A percentile compares a stretch with the other conserved stretches of the same genome.
These are phyloP conservation scores for Hanseniaspora jakobsenii DNA, from an alignment of 805 yeast species.

Conservation along the genomic window DNA sequence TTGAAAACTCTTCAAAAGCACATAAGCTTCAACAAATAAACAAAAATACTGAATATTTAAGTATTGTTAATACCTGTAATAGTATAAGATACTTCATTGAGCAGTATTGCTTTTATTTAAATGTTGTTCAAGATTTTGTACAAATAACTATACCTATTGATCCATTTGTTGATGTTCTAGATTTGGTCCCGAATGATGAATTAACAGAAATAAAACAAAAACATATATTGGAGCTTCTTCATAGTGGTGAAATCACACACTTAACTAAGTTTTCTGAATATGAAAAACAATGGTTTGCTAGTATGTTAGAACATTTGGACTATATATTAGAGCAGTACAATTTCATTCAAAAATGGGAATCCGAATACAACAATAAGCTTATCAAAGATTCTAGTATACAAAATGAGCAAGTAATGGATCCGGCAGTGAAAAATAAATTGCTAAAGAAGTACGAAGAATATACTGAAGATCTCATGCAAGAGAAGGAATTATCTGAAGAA, in stretches of 20 bases:
- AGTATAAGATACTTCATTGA: slow-evolving; percentile 9
- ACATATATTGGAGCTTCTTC: background rate
- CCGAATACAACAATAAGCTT: background rate
- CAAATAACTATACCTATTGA: slow-evolving; percentile 13
- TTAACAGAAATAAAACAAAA: slow-evolving; percentile 2
- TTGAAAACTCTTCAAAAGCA: background rate
- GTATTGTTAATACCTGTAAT: background rate
- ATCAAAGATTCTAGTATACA: background rate
- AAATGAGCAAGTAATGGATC: background rate
- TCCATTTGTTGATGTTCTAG: slow-evolving; percentile 13
- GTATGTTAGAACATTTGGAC: background rate
- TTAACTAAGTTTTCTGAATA: background rate
- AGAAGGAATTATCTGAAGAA: background rate
- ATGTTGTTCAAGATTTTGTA: slow-evolving; percentile 9
- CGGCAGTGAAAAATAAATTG: background rate
- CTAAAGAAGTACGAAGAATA: background rate
- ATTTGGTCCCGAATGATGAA: slow-evolving; percentile 7
- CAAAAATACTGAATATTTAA: background rate
- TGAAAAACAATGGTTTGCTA: slow-evolving; percentile 10
- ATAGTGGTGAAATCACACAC: background rate
- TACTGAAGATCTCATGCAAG: background rate
- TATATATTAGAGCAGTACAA: slow-evolving; percentile 4
- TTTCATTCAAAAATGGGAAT: slow-evolving; percentile 8
- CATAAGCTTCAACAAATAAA: background rate
- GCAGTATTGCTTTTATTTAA: slow-evolving; percentile 12